Evolutionary conservation across 306 rosid genomes (phyloP), one percentile per base, ranked within the genome.

Genomic region (Prunus kanzakura): DNA sequence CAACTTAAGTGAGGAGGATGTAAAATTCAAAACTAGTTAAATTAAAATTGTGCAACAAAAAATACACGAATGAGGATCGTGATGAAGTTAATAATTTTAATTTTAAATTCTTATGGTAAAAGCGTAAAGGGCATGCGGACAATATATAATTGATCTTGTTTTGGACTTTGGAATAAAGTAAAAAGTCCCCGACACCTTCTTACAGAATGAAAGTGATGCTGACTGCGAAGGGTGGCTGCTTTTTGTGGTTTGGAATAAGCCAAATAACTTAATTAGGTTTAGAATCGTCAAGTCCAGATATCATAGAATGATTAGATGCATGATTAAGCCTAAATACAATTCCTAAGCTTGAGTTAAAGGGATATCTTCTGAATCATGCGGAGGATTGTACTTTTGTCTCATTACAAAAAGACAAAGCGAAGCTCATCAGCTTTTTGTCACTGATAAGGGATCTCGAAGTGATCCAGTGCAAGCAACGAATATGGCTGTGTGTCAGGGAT

Each of bases 401-500:
- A 81, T 84, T 88, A 4, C 3, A 41, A 35, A 63, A 68, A 82
- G 76, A 65, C 73, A 83, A 77, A 77, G 77, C 67, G 78, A 52
- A 82, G 70, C 51, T 69, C 54, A 16, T 52, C 70, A 73, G 80
- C 86, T 79, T 84, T 87, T 41, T 64, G 27, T 50, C 43, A 11
- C 58, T 25, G 8, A 8, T 65, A 70, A 41, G 82, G 83, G 86
- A 84, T 84, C 85, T 77, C 73, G 1, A 81, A 84, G 72, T 13
- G 77, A 73, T 61, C 84, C 69, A 62, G 56, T 82, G 68, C 97
- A 95, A 92, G 97, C 88, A 95, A 95, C 84, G 97, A 95, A 95
- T 95, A 89, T 91, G 83, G 82, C 86, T 7, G 11, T 67, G 4
- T 19, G 22, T 63, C 22, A 63, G 45, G 11, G 1, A 20, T 56